phyloP scores from a whole-genome alignment of 495 filamentous ascomycete genomes.

The Neurospora discreta region DNA sequence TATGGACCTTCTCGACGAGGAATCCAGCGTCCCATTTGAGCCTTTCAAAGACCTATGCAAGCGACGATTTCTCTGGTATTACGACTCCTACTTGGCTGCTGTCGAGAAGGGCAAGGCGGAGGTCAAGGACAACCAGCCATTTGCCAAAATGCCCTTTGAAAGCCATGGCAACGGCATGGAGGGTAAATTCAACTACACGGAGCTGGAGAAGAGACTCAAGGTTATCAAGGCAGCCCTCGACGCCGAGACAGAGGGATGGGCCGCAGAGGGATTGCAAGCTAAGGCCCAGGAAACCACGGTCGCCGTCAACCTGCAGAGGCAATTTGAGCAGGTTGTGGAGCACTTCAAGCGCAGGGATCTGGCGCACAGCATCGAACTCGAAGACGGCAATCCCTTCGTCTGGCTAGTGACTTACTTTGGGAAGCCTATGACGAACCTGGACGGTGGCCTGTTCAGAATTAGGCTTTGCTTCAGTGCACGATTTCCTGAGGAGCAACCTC shows the following conservation, averaged over 20 bases:
- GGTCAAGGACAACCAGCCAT: conserved; percentile 47
- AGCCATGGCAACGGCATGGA: conserved; percentile 68
- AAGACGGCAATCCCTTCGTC: conserved; percentile 58
- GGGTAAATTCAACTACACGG: conserved; percentile 73
- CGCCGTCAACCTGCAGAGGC: conserved; percentile 68
- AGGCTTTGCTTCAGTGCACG: conserved; percentile 72
- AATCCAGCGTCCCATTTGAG: conserved; percentile 46
- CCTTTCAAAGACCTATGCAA: conserved; percentile 88
- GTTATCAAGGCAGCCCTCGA: conserved; percentile 57
- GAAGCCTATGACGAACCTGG: conserved; percentile 82
- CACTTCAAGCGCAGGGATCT: conserved; percentile 56
- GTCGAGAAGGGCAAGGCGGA: conserved; percentile 53
- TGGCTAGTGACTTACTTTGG: conserved; percentile 74
- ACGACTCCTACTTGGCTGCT: conserved; percentile 66
- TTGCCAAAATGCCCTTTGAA: conserved; percentile 81
- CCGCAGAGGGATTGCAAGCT: conserved; percentile 49
- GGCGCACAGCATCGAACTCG: conserved; percentile 62
- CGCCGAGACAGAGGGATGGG: conserved; percentile 63
- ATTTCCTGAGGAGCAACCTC: conserved; percentile 86
- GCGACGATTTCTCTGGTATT: conserved; percentile 91
- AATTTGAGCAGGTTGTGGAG: conserved; percentile 74
- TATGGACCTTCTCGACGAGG: conserved; percentile 42
- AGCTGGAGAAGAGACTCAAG: conserved; percentile 56
- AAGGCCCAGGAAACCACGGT: conserved; percentile 59
- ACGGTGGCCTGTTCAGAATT: conserved; percentile 82